phyloP scores from a whole-genome alignment of 2,329 filamentous ascomycete genomes.

The Aspergillus intermedius region DNA sequence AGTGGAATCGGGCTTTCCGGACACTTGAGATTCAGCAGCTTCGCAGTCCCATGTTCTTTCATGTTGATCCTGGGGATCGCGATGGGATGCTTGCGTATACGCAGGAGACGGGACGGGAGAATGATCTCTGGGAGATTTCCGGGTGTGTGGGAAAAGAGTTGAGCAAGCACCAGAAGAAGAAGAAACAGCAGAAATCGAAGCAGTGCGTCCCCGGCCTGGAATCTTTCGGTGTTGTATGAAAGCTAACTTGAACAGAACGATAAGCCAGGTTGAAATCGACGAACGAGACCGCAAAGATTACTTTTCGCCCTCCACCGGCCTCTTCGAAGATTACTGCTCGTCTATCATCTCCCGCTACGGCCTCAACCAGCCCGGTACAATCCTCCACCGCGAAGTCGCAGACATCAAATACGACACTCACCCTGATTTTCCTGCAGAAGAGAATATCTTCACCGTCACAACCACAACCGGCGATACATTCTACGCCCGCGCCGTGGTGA shows the following conservation, averaged over 20 bases:
- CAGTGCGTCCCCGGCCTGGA: constrained; percentile 22
- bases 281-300: constrained; percentile 64
- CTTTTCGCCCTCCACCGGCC: constrained; percentile 55
- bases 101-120: constrained; percentile 53
- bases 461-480: constrained; percentile 49
- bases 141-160: constrained; percentile 73
- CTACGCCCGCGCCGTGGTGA: constrained; percentile 57
- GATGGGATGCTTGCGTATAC: constrained; percentile 67
- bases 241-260: constrained; percentile 10
- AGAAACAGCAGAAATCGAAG: constrained; percentile 56
- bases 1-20: constrained; percentile 65
- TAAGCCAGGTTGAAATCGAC: constrained; percentile 50
- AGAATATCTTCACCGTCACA: constrained; percentile 59
- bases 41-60: constrained; percentile 76
- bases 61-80: constrained; percentile 67
- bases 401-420: constrained; percentile 56
- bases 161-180: constrained; percentile 69
- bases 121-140: constrained; percentile 62
- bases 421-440: constrained; percentile 34
- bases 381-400: constrained; percentile 55
- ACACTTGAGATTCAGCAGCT: constrained; percentile 65
- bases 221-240: constrained; percentile 6
- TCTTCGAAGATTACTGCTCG: constrained; percentile 59
- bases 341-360: constrained; percentile 54
- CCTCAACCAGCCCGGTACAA: constrained; percentile 45